Percentiles rank a stretch among this genome's conserved stretches.
phyloP scores from a whole-genome alignment of 768 basidiomycete species.

The Coprinopsis cinerea region DNA sequence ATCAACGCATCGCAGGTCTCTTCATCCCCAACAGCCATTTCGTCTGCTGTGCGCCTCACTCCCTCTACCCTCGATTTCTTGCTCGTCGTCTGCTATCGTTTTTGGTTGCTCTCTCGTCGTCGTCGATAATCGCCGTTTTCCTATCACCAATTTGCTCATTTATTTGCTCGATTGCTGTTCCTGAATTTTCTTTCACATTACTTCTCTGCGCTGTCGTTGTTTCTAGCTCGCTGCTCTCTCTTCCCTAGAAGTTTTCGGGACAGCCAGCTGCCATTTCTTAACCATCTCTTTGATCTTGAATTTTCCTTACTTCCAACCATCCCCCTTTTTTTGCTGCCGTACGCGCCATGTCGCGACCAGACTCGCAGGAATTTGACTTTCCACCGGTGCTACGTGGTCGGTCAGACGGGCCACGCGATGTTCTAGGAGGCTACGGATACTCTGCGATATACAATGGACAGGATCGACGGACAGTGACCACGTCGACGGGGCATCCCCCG shows the following conservation, averaged over 20 bases:
- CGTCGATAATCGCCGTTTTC: conserved; percentile 25
- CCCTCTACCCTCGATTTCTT: conserved; percentile 12
- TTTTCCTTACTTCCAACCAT: conserved; percentile 3
- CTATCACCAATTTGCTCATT: conserved; percentile 16
- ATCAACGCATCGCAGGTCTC: conserved; percentile 5
- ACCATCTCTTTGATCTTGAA: background rate
- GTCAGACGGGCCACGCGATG: conserved; percentile 18
- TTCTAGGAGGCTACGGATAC: conserved; percentile 12
- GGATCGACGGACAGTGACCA: conserved; percentile 5
- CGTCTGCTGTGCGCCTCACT: background rate
- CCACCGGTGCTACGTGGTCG: conserved; percentile 27
- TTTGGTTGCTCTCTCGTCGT: conserved; percentile 33
- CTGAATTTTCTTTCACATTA: conserved; percentile 16
- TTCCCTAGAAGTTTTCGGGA: conserved; percentile 5
- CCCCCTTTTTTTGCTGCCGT: conserved; percentile 11
- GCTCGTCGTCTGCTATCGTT: conserved; percentile 26
- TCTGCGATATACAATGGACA: conserved; percentile 2
- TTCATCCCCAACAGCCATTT: background rate
- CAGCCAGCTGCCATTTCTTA: background rate
- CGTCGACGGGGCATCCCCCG: conserved; percentile 15
- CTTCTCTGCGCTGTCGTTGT: conserved; percentile 14
- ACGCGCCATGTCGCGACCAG: conserved; percentile 37
- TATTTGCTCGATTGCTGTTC: conserved; percentile 28
- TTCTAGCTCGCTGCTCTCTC: conserved; percentile 16
- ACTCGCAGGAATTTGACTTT: conserved; percentile 35